Evolutionary conservation across 176 grass and related monocot genomes (phyloP), one percentile per base, ranked within the genome.

Genomic region (Triticum dicoccoides): DNA sequence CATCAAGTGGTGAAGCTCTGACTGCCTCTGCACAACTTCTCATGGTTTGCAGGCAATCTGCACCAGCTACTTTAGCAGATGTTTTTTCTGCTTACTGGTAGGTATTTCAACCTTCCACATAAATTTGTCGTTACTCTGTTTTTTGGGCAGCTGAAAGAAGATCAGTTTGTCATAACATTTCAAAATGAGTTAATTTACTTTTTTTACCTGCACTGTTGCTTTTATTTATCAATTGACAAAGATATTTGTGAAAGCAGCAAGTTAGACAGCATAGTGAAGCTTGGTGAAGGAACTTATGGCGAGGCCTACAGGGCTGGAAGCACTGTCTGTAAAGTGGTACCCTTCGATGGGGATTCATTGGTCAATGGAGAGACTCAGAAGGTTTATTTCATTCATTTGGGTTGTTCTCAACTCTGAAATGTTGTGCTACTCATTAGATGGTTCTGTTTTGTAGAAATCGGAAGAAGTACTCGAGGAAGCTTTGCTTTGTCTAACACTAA

Each of bases 401-500:
- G 27, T 47, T 34, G 21, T 75, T 80, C 27, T 80, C 25, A 30
- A 49, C 21, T 63, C 71, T 69, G 8, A 56, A 84, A 17, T 74
- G 42, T 78, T 76, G 62, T 80, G 11, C 6, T 87, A 89, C 47
- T 94, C 74, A 89, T 72, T 65, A 51, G 45, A 81, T 75, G 42
- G 29, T 84, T 86, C 61, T 54, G 64, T 78, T 72, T 80, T 86
- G 74, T 82, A 98, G 96, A 94, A 76, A 91, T 91, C 96, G 6
- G 91, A 94, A 85, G 93, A 98, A 92, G 85, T 95, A 49, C 93
- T 98, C 67, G 96, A 95, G 82, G 96, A 98, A 89, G 96, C 90
- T 66, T 88, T 98, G 72, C 93, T 98, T 86, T 95, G 91, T 77
- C 66, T 95, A 61, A 98, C 93, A 10, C 88, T 98, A 38, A 98